Evolutionary conservation across 345 rosid species (phyloP).

Genomic region (Kandelia obovata): DNA sequence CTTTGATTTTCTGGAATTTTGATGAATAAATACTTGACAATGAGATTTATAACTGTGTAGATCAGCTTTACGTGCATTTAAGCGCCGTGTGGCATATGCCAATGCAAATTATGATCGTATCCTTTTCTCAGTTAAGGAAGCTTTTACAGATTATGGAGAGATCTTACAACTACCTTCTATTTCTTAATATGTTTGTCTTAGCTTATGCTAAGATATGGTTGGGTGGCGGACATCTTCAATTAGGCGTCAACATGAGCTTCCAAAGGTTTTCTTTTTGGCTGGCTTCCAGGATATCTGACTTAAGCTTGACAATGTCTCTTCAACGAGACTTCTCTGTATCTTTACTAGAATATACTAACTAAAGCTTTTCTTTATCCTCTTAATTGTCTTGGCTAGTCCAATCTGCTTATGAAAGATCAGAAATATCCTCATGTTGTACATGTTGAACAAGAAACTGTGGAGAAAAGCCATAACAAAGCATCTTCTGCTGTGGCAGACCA

Average conservation of each 20-base stretch:
- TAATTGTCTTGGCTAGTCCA: conserved; percentile 48
- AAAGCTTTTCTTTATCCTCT: conserved; percentile 7
- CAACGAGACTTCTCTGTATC: background rate
- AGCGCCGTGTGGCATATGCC: conserved; percentile 90
- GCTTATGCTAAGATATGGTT: conserved; percentile 63
- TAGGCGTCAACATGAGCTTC: conserved; percentile 77
- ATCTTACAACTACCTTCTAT: conserved; percentile 4
- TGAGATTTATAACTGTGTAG: conserved; percentile 39
- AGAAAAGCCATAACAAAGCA: conserved; percentile 19
- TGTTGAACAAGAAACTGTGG: conserved; percentile 39
- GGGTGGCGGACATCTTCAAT: conserved; percentile 98
- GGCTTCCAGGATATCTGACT: background rate
- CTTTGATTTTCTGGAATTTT: conserved; percentile 3
- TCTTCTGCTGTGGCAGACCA: conserved; percentile 35
- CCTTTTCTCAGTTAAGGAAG: conserved; percentile 35
- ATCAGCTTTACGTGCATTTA: conserved; percentile 76
- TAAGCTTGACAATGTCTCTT: background rate
- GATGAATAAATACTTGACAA: conserved; percentile 5
- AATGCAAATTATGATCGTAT: conserved; percentile 86
- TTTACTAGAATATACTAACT: background rate
- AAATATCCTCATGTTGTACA: conserved; percentile 80
- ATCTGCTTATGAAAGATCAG: conserved; percentile 52
- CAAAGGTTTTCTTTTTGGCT: conserved; percentile 42
- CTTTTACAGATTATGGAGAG: conserved; percentile 12
- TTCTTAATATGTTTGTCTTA: conserved; percentile 33